Evolutionary conservation across 192 early-diverging fungal species (phyloP), one percentile per base, ranked within the genome.

Genomic region (Backusella westeae): DNA sequence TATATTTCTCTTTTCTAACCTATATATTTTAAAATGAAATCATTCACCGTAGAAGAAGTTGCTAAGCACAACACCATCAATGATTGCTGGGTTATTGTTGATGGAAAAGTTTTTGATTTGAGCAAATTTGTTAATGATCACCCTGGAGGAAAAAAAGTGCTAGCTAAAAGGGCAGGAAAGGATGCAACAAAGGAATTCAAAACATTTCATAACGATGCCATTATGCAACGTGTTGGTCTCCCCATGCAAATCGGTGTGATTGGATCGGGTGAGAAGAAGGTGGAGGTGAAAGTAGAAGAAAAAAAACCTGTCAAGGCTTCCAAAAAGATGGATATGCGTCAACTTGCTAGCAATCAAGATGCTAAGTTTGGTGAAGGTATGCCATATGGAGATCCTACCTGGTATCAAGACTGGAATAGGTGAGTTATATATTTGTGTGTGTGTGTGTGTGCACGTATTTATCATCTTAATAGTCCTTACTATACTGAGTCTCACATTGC

Each of bases 101-200:
- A 87, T 71, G 85, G 85, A 75, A 92, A 93, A 75, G 93, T 95
- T n/a, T 94, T 91, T 79, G 89, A 94, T 79, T 83, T 90, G 72
- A 91, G 92, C 34, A 81, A 82, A 52, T 94, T 93, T 79, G 79
- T 93, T 46, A 81, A 86, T 77, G 88, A 95, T 82, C 96, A 98
- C 82, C 96, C 96, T 26, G 96, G 96, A 76, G 96, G 96, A 63
- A 94, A 96, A 79, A 94, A 96, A 79, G 93, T 96, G 23, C 85
- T 96, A 42, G 77, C 93, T 34, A 94, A 95, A 85, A 79, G 87
- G 32, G 94, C 91, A 35, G 94, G 94, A 81, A 86, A 83, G 65
- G 92, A 96, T 75, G 90, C 93, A 34, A 91, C 90, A 46, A 92
- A 94, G 75, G 91, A 92, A 17, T 96, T 96, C 83, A 88, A 95